These are phyloP conservation scores for Colletotrichum kahawae DNA, from an alignment of 2,329 filamentous ascomycete species.

Conservation along the genomic window DNA sequence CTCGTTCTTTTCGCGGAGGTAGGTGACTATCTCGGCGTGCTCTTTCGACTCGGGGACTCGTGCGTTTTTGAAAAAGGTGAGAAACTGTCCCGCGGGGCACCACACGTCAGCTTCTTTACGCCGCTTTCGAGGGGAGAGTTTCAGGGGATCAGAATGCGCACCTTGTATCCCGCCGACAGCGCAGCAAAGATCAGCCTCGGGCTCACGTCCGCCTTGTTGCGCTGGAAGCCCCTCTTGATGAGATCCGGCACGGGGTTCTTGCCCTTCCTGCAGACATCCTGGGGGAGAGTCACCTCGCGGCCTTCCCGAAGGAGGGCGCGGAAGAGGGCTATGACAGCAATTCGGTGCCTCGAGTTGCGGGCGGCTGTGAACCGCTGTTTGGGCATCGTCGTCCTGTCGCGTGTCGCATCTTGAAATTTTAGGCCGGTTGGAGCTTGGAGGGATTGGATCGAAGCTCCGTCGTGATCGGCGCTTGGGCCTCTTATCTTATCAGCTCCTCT, in stretches of 20 bases:
- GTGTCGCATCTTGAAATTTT: not conserved
- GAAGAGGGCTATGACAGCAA: conserved; percentile 72
- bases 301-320: conserved; percentile 69
- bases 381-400: not conserved
- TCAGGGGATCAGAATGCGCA: conserved; percentile 28
- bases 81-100: conserved; percentile 34
- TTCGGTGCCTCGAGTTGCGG: conserved; percentile 56
- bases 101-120: not conserved
- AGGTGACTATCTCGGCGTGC: conserved; percentile 43
- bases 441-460: not conserved
- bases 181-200: conserved; percentile 64
- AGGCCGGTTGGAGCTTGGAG: not conserved
- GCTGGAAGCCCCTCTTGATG: conserved; percentile 66
- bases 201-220: conserved; percentile 63
- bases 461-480: not conserved
- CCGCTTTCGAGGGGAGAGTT: not conserved
- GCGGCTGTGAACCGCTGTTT: conserved; percentile 46
- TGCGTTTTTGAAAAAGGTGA: conserved; percentile 44
- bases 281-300: conserved; percentile 55
- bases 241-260: conserved; percentile 59
- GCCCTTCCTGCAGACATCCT: conserved; percentile 40
- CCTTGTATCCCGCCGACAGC: conserved; percentile 73
- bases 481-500: not conserved
- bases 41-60: conserved; percentile 42
- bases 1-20: conserved; percentile 37